These are phyloP conservation scores for Pichia rugopelliculosa DNA, from an alignment of 805 yeast species.

Conservation along the genomic window DNA sequence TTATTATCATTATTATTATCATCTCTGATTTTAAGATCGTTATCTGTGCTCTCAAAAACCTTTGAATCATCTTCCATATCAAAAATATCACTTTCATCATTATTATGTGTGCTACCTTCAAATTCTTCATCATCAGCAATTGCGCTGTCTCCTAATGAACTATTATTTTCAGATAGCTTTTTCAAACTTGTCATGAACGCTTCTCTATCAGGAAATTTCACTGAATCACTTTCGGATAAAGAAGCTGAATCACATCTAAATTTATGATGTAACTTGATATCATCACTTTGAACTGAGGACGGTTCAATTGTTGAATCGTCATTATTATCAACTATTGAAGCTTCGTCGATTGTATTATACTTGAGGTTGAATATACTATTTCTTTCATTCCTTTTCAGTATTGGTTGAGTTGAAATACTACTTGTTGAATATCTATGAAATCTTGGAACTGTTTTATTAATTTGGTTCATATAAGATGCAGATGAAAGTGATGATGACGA, in stretches of 20 bases:
- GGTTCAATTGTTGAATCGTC: slow-evolving; percentile 6
- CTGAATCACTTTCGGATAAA: slow-evolving; percentile 1
- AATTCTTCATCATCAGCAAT: slow-evolving; percentile 14
- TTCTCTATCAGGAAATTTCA: slow-evolving; percentile 23
- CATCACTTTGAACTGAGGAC: slow-evolving; percentile 18
- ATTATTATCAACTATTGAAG: background rate
- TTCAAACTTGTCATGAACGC: slow-evolving; percentile 19
- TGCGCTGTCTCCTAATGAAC: slow-evolving; percentile 7
- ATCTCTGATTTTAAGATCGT: background rate
- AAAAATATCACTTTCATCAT: slow-evolving; percentile 4
- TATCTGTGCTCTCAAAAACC: slow-evolving; percentile 7
- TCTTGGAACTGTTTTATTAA: slow-evolving; percentile 7
- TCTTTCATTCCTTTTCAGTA: background rate
- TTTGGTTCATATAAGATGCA: slow-evolving; percentile 11
- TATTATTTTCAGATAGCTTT: slow-evolving; percentile 1
- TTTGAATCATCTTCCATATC: slow-evolving; percentile 8
- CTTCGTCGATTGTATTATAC: slow-evolving; percentile 1
- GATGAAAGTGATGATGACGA: slow-evolving; percentile 9
- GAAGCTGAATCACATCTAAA: background rate
- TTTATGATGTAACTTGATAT: slow-evolving; percentile 10
- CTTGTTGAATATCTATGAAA: slow-evolving; percentile 26
- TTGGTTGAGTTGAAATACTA: slow-evolving; percentile 15
- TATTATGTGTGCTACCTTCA: background rate
- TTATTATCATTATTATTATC: background rate
- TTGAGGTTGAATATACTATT: background rate